Conservation (phyloP, 2,329 filamentous ascomycete species). For the Penicillium sp. region DNA sequence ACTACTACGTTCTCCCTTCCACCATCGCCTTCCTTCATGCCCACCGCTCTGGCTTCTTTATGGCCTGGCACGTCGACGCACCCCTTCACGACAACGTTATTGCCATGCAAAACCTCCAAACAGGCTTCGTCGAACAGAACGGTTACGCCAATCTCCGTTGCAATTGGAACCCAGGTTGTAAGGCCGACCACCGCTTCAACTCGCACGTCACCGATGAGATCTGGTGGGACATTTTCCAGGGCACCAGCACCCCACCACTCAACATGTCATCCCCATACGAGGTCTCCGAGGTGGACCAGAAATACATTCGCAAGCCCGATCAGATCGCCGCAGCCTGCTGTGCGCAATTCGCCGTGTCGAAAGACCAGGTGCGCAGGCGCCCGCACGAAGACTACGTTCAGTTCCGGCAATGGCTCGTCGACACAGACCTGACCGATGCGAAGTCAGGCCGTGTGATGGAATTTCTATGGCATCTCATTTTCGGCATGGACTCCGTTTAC, state of each 20-base stretch:
- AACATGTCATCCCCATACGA: conserved; percentile 23
- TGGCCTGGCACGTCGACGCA: conserved; percentile 60
- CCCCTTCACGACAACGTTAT: conserved; percentile 57
- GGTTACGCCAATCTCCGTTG: conserved; percentile 65
- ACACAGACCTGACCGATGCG: conserved; percentile 55
- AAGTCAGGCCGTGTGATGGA: conserved; percentile 62
- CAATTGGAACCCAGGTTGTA: conserved; percentile 59
- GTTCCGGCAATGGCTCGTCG: conserved; percentile 61
- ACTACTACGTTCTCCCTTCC: conserved; percentile 51
- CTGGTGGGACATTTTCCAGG: conserved; percentile 39
- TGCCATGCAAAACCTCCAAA: conserved; percentile 50
- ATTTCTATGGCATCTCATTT: conserved; percentile 65
- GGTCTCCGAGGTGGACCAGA: conserved; percentile 16
- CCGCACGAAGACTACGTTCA: conserved; percentile 56
- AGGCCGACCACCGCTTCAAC: conserved; percentile 32
- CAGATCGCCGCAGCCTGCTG: conserved; percentile 61
- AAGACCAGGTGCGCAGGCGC: conserved; percentile 51
- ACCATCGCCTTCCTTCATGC: conserved; percentile 58
- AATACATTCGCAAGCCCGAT: conserved; percentile 45
- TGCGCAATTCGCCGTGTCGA: conserved; percentile 64
- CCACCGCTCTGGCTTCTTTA: conserved; percentile 49
- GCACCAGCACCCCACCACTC: conserved; percentile 39
- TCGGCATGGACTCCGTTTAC: conserved; percentile 42
- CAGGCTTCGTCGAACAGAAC: conserved; percentile 52
- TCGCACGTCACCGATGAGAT: conserved; percentile 37